Evolutionary conservation across 2,329 filamentous ascomycete species (phyloP), one percentile per base, ranked within the genome.

Genomic region (Ceratocystis destructans): DNA sequence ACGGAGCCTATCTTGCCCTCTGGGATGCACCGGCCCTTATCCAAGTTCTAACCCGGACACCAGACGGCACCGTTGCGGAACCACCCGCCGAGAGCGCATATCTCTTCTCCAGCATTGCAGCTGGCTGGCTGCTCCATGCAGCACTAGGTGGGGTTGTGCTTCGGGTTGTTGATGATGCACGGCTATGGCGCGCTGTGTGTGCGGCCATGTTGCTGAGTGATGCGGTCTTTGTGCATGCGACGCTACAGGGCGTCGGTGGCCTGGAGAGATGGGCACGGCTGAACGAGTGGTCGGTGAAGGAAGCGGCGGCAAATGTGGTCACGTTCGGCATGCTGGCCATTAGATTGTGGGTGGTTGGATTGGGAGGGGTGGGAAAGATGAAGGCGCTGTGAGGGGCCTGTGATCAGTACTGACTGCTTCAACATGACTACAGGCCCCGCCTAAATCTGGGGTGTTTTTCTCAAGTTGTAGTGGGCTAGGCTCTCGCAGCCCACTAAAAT

Each of bases 41-140:
- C 41, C 45, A 61, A 15, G 62, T 65, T 4, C 37, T 69, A 31
- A 69, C 68, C 8, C 68, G 66, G 15, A 41, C 15, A 2, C 22
- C 20, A 5, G 59, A 57, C 37, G 41, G 53, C 44, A 5, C 50
- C 61, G 33, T 48, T 25, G 22, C 20, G 50, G 22, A 22, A 7
- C 7, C 46, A 10, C 46, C 46, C 5, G n/a, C 17, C 7, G 6
- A 10, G 12, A 22, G 48, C 20, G 48, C 48, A 25, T 69, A 59
- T 37, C 66, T 69, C 41, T 66, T 61, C 64, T 65, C 66, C 20
- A 31, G 57, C 20, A 50, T 69, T 4, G 66, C 61, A 15, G 68
- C 41, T 33, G 62, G 66, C 17, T 69, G 68, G 66, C 64, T 68
- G 25, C 53, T 66, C 31, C 64, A 68, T 48, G 61, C 64, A 31